phyloP scores from a whole-genome alignment of 257 asterid genomes.

The Rauvolfia tetraphylla region DNA sequence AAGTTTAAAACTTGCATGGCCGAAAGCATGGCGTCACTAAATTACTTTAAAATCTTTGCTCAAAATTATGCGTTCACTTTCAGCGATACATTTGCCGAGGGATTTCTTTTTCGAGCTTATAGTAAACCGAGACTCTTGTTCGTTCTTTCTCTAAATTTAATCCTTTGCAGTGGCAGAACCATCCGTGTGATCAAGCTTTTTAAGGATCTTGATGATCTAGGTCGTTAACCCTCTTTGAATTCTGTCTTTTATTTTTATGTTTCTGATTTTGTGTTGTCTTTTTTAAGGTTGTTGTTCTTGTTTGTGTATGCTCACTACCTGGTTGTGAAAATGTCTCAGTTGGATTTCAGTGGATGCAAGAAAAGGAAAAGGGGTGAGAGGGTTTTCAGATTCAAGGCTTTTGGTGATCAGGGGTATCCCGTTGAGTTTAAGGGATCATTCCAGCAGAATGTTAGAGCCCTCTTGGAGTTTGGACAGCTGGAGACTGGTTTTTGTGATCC shows the following conservation, averaged over 20 bases:
- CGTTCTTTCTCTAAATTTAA: slow-evolving; percentile 22
- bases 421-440: slow-evolving; percentile 64
- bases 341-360: slow-evolving; percentile 57
- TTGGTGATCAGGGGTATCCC: slow-evolving; percentile 78
- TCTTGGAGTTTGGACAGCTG: slow-evolving; percentile 62
- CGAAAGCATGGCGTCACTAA: slow-evolving; percentile 54
- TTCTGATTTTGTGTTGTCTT: background rate
- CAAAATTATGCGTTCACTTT: slow-evolving; percentile 19
- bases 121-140: slow-evolving; percentile 34
- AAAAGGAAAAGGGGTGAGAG: slow-evolving; percentile 79
- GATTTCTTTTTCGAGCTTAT: slow-evolving; percentile 51
- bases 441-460: slow-evolving; percentile 58
- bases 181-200: slow-evolving; percentile 54
- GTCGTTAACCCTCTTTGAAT: slow-evolving; percentile 28
- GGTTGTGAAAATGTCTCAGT: slow-evolving; percentile 41
- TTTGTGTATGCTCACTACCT: background rate
- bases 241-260: background rate
- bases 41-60: slow-evolving; percentile 17
- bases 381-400: slow-evolving; percentile 73
- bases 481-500: slow-evolving; percentile 50
- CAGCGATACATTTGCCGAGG: slow-evolving; percentile 33
- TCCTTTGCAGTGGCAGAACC: slow-evolving; percentile 44
- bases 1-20: slow-evolving; percentile 27
- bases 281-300: too few species aligned
- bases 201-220: slow-evolving; percentile 12